phyloP scores from a whole-genome alignment of 306 rosid species.

The Purshia tridentata region DNA sequence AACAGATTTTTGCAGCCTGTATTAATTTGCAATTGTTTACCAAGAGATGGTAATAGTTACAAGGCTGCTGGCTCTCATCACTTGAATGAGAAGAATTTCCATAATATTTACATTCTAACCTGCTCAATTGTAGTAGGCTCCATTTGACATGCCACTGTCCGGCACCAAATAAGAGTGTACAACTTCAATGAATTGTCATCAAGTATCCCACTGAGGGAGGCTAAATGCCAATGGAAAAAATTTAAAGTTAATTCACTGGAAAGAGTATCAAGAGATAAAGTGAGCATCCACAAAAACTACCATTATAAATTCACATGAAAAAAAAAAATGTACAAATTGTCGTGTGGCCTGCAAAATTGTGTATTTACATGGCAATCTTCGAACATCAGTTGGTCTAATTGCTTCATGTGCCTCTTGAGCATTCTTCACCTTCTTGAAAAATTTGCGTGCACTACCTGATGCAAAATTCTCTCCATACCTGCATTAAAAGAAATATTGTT shows the following conservation, averaged over 20 bases:
- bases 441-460: conserved; percentile 57
- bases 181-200: conserved; percentile 83
- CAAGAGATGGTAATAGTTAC: neutral
- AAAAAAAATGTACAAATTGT: conserved; percentile 4
- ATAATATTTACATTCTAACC: conserved; percentile 38
- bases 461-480: conserved; percentile 83
- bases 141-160: conserved; percentile 94
- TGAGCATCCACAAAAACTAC: neutral
- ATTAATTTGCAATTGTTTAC: neutral
- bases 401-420: conserved; percentile 99
- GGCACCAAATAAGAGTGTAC: conserved; percentile 88
- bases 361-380: conserved; percentile 71
- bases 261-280: conserved; percentile 29
- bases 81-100: conserved; percentile 1
- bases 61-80: conserved; percentile 1
- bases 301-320: conserved; percentile 2
- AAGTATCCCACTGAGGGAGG: conserved; percentile 59
- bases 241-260: conserved; percentile 23
- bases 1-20: conserved; percentile 1
- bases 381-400: conserved; percentile 89
- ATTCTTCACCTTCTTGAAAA: conserved; percentile 92
- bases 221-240: conserved; percentile 47
- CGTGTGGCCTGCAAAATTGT: conserved; percentile 13
- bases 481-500: conserved; percentile 35
- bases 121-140: conserved; percentile 70